Percentiles rank a stretch among this genome's conserved stretches.
phyloP scores from a whole-genome alignment of 2,329 filamentous ascomycete species.

The Zarea fungicola region DNA sequence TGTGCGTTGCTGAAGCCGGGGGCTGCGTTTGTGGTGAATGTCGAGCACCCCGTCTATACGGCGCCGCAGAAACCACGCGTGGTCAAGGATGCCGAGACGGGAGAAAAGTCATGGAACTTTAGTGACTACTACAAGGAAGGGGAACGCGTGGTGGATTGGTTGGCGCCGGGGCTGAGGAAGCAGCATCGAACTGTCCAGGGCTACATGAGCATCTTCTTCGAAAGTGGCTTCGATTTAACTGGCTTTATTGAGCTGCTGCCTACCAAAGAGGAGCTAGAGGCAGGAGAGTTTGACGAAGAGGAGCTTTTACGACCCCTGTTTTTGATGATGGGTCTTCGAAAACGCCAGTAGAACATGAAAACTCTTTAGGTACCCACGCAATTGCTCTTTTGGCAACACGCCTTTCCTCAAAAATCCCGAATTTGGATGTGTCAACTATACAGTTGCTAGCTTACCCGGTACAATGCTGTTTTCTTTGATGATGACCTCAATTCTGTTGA shows the following conservation, averaged over 20 bases:
- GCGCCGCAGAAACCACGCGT: slow-evolving; percentile 31
- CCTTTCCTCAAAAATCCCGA: too few relatives aligned
- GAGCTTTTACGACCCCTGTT: slow-evolving; percentile 31
- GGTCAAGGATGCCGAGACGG: slow-evolving; percentile 23
- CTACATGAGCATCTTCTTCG: slow-evolving; percentile 33
- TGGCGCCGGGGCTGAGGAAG: slow-evolving; percentile 38
- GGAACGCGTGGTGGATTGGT: slow-evolving; percentile 34
- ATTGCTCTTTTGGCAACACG: too few relatives aligned
- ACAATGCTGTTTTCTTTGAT: too few relatives aligned
- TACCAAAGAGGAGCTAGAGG: slow-evolving; percentile 24
- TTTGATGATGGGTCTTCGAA: slow-evolving; percentile 24
- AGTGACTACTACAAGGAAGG: slow-evolving; percentile 39
- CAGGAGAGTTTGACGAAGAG: slow-evolving; percentile 25
- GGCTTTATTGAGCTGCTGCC: slow-evolving; percentile 35
- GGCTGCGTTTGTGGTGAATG: slow-evolving; percentile 37
- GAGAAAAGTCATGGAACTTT: slow-evolving; percentile 35
- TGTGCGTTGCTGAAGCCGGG: slow-evolving; percentile 27
- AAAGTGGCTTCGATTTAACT: slow-evolving; percentile 32
- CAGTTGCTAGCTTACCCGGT: too few relatives aligned
- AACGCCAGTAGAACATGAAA: slow-evolving; percentile 1
- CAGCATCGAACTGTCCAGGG: slow-evolving; percentile 41
- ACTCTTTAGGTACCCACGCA: too few relatives aligned
- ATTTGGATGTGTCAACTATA: too few relatives aligned
- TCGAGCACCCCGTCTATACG: slow-evolving; percentile 44
- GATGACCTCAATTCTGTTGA: too few relatives aligned